These are phyloP conservation scores for Fagus sylvatica DNA, from an alignment of 306 rosid species.

Conservation along the genomic window DNA sequence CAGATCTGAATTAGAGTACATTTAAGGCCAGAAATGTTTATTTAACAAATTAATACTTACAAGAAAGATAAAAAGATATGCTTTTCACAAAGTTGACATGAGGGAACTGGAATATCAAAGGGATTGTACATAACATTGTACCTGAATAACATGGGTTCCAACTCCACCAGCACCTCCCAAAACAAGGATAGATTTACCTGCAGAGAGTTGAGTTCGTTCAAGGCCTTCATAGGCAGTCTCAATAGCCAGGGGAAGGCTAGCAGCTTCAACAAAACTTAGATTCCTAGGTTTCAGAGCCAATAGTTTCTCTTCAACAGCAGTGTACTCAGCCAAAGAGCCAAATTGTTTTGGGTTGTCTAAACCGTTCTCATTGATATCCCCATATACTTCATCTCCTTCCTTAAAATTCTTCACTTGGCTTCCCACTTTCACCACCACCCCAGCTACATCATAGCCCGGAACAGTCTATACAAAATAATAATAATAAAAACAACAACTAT, in stretches of 20 bases:
- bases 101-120: neutral
- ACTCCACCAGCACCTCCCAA: conserved; percentile 83
- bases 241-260: conserved; percentile 68
- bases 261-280: conserved; percentile 74
- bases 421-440: conserved; percentile 68
- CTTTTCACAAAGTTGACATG: neutral
- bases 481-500: neutral
- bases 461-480: conserved; percentile 35
- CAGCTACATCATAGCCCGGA: conserved; percentile 71
- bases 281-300: conserved; percentile 63
- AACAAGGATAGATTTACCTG: conserved; percentile 58
- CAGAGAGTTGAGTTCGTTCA: conserved; percentile 41
- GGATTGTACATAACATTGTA: neutral
- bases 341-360: conserved; percentile 30
- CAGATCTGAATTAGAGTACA: neutral
- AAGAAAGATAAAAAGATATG: neutral
- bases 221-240: conserved; percentile 74
- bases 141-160: conserved; percentile 65
- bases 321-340: conserved; percentile 75
- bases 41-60: neutral
- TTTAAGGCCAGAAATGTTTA: neutral
- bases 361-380: conserved; percentile 50
- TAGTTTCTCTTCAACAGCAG: conserved; percentile 53
- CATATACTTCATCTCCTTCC: conserved; percentile 73
- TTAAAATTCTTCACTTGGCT: conserved; percentile 55